phyloP scores from a whole-genome alignment of 208 protist genomes.

The Leishmania lainsoni region DNA sequence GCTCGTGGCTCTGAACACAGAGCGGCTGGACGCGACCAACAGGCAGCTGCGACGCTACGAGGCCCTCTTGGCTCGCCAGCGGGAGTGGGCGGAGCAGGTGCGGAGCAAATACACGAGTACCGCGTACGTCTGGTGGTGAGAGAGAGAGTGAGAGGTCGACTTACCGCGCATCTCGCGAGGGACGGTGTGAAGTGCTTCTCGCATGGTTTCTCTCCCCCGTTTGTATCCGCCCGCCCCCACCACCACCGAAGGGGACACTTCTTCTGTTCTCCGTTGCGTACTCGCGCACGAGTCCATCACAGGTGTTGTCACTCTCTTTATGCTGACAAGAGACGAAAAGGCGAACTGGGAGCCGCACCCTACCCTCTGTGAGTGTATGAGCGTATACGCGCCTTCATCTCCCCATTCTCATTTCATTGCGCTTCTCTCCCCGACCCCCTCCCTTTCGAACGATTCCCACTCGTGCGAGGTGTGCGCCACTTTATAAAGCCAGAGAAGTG shows the following conservation, averaged over 20 bases:
- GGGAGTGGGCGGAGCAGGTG: slow-evolving; percentile 61
- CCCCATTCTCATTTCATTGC: background rate
- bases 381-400: background rate
- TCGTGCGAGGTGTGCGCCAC: background rate
- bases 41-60: slow-evolving; percentile 84
- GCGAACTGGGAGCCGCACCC: background rate
- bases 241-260: too few relatives aligned
- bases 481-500: background rate
- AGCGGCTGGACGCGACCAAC: slow-evolving; percentile 66
- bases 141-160: background rate
- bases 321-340: background rate
- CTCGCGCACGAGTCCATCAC: background rate
- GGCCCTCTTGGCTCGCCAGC: slow-evolving; percentile 76
- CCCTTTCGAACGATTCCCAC: background rate
- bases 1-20: slow-evolving; percentile 72
- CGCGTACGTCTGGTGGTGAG: slow-evolving; percentile 74
- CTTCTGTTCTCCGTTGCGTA: background rate
- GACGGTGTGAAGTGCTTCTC: background rate
- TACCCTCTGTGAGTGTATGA: background rate
- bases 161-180: background rate
- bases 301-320: background rate
- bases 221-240: too few relatives aligned
- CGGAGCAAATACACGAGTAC: slow-evolving; percentile 35
- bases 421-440: background rate
- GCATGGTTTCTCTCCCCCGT: background rate